Base-by-base conservation (phyloP, 2,329 filamentous ascomycete species). In the Escovopsis sp. region DNA sequence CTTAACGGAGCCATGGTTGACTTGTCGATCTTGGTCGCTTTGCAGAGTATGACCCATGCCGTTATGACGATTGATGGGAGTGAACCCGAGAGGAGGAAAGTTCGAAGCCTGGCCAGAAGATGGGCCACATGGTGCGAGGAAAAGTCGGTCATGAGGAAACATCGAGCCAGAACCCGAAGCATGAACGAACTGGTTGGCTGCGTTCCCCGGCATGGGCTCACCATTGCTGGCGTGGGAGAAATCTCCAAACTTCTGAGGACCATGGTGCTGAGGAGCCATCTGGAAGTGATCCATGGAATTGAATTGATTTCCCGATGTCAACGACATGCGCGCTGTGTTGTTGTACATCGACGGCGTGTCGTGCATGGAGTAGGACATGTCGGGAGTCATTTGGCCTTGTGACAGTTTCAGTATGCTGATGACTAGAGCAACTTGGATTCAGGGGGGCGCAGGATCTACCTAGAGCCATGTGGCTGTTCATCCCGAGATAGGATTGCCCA, bases 91-190 rank as follows among this genome's bases (percentile, higher is more conserved):
- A 0, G 49, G 48, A 12, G 49, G 43, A 13, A 51, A 38, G 9
- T 45, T 33, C 16, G 45, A 39, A 21, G 35, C 43, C 5, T 44
- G 33, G 4, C 45, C 42, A 26, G 45, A n/a, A n/a, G n/a, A 34
- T 27, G 51, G 45, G 27, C 39, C 45, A 19, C 46, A 52, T 5
- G 53, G 34, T 27, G 41, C 45, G 29, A 53, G 38, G 14, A 57
- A 51, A 15, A 48, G 23, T n/a, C 48, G 45, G 8, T 55, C 54
- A 15, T 54, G 53, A 12, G 49, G 40, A 27, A 56, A 51, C 15
- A 58, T 45, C 10, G 55, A 52, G 25, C 57, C 57, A 1, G 45
- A 41, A 31, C 50, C 49, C 13, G 55, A 35, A 10, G 53, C 40
- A 9, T 44, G 39, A 14, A 54, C 37, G 34, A 51, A 57, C 5